Conservation (phyloP, 176 grass and related monocot genomes). For the Puya raimondii region DNA sequence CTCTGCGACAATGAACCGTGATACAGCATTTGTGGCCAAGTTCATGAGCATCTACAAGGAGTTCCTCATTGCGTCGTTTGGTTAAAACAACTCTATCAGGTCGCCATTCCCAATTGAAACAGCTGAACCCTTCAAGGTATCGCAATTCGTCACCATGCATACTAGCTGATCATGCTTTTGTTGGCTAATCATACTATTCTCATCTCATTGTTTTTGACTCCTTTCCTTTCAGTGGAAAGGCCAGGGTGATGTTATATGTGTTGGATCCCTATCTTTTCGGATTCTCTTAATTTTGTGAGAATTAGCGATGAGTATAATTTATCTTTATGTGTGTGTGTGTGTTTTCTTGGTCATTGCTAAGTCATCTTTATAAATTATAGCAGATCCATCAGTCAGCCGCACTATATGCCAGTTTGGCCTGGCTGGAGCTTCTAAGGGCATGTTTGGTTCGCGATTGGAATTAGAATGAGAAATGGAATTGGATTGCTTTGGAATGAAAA, state of each 20-base stretch:
- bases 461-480: too few relatives aligned
- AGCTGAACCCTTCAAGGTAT: background rate
- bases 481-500: too few relatives aligned
- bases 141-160: background rate
- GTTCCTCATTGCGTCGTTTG: constrained; percentile 80
- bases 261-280: background rate
- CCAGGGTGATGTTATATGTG: background rate
- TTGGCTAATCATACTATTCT: background rate
- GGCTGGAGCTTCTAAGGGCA: too few relatives aligned
- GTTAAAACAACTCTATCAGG: constrained; percentile 28
- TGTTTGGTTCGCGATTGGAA: too few relatives aligned
- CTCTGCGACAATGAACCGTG: background rate
- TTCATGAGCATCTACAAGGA: constrained; percentile 99
- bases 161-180: background rate
- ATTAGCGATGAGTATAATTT: too few relatives aligned
- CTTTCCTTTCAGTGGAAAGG: background rate
- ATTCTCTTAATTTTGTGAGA: background rate
- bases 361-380: too few relatives aligned
- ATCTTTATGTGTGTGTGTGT: too few relatives aligned
- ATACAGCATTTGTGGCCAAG: constrained; percentile 91
- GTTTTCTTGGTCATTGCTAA: too few relatives aligned
- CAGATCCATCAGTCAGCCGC: too few relatives aligned
- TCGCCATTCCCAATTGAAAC: background rate
- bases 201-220: background rate
- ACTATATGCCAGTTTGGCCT: too few relatives aligned